A percentile compares a stretch with the other conserved stretches of the same genome.
Evolutionary conservation across 106 monocot genomes (phyloP).

Genomic region (Dioscorea zingiberensis): DNA sequence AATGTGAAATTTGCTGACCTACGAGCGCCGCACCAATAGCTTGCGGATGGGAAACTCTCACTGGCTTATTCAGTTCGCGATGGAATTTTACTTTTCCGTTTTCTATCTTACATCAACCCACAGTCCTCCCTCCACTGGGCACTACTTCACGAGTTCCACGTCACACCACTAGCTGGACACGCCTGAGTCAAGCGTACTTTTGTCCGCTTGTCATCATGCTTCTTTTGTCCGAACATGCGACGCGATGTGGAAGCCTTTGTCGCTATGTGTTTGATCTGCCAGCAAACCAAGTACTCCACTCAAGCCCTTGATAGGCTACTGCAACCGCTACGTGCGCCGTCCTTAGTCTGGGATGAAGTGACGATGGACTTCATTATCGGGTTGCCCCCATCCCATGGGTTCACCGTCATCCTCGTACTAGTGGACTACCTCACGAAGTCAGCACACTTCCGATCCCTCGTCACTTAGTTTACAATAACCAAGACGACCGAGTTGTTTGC

Average conservation of each 20-base stretch:
- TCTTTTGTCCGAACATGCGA: conserved; percentile 3
- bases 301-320: neutral
- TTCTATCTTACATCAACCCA: too few relatives aligned
- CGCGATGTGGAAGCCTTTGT: neutral
- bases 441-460: too few relatives aligned
- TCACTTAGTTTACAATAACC: too few relatives aligned
- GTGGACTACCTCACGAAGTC: neutral
- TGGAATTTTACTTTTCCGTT: too few relatives aligned
- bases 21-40: too few relatives aligned
- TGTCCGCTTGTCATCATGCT: neutral
- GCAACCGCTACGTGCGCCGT: conserved; percentile 18
- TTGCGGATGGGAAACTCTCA: too few relatives aligned
- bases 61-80: too few relatives aligned
- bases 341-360: conserved; percentile 9
- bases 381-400: neutral
- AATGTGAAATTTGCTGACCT: too few relatives aligned
- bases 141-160: neutral
- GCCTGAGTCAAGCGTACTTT: neutral
- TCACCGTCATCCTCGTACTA: neutral
- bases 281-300: neutral
- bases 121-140: too few relatives aligned
- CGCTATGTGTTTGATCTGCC: neutral
- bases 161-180: neutral
- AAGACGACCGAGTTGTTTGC: too few relatives aligned
- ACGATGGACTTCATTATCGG: conserved; percentile 11